Base-by-base conservation (phyloP, 768 basidiomycete species). In the Auricularia cornea region DNA sequence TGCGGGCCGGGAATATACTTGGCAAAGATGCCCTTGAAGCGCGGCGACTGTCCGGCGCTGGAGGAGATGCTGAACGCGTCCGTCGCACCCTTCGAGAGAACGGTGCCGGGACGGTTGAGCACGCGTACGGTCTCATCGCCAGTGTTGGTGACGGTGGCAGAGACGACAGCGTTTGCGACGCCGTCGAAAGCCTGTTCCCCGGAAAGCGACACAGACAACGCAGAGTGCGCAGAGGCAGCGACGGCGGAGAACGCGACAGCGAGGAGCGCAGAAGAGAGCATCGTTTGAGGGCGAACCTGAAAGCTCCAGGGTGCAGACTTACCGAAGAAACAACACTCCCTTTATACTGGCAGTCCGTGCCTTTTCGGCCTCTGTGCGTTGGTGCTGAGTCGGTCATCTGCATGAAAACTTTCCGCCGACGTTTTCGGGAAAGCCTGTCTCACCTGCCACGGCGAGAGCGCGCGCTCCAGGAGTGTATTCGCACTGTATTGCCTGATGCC, bases 111-210 rank as follows among this genome's bases (percentile, higher is more conserved):
- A 69, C 82, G 77, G 63, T 80, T 80, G 65, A 82, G 72, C 44
- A 83, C 67, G 63, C 75, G 78, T 59, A 82, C 62, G n/a, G 76
- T 74, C 71, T 82, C 78, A 59, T 77, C 73, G 57, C 81, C 80
- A n/a, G 75, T 79, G 73, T 83, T 82, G 65, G 75, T 77, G 63
- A 82, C 48, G 48, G 75, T 77, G n/a, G 79, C 69, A 29, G 69
- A 68, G 59, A 82, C 74, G 20, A 52, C 48, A 14, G 35, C 35
- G 35, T 35, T 35, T 8, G 10, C 14, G 3, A 35, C 35, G 1
- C 35, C 35, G 14, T 8, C 35, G 14, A 35, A 2, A 31, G 59
- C 28, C 26, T 29, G 68, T 63, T 35, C 52, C 68, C 76, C 78
- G 28, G 73, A 63, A 59, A 78, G 74, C 62, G 73, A 73, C 63